Evolutionary conservation across 495 filamentous ascomycete species (phyloP).

Genomic region (Aspergillus wentii): DNA sequence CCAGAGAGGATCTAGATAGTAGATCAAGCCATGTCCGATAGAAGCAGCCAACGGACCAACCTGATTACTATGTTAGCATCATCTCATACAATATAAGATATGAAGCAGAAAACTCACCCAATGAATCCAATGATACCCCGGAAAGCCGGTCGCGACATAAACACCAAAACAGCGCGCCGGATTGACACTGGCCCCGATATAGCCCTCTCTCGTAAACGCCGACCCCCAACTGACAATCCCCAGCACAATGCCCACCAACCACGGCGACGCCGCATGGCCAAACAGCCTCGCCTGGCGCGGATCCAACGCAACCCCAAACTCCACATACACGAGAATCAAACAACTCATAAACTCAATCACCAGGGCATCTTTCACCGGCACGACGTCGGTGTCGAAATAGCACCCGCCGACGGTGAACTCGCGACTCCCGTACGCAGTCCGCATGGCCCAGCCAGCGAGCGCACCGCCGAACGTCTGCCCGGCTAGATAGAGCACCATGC

Average conservation of each 20-base stretch:
- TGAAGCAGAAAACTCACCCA: slow-evolving; percentile 25
- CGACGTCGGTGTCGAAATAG: slow-evolving; percentile 20
- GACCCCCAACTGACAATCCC: slow-evolving; percentile 42
- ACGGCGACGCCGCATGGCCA: slow-evolving; percentile 45
- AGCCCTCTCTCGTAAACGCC: slow-evolving; percentile 40
- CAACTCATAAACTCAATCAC: slow-evolving; percentile 40
- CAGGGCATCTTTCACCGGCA: slow-evolving; percentile 27
- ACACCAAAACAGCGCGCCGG: slow-evolving; percentile 30
- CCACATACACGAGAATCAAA: slow-evolving; percentile 34
- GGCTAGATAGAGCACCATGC: slow-evolving; percentile 40
- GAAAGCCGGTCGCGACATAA: slow-evolving; percentile 25
- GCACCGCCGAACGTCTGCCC: slow-evolving; percentile 39
- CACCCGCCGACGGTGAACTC: slow-evolving; percentile 34
- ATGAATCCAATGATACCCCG: slow-evolving; percentile 32
- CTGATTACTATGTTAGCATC: slow-evolving; percentile 14
- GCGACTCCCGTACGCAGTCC: slow-evolving; percentile 18
- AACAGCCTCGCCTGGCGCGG: slow-evolving; percentile 48
- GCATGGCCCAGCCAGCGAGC: slow-evolving; percentile 37
- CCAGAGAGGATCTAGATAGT: slow-evolving; percentile 27
- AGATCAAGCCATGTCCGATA: slow-evolving; percentile 22
- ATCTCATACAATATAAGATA: neutral
- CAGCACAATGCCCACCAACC: slow-evolving; percentile 47
- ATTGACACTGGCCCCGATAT: slow-evolving; percentile 33
- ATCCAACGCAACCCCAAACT: slow-evolving; percentile 53
- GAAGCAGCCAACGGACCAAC: slow-evolving; percentile 23